These are phyloP conservation scores for Trichoderma hamatum DNA, from an alignment of 2,329 filamentous ascomycete genomes.

Conservation along the genomic window DNA sequence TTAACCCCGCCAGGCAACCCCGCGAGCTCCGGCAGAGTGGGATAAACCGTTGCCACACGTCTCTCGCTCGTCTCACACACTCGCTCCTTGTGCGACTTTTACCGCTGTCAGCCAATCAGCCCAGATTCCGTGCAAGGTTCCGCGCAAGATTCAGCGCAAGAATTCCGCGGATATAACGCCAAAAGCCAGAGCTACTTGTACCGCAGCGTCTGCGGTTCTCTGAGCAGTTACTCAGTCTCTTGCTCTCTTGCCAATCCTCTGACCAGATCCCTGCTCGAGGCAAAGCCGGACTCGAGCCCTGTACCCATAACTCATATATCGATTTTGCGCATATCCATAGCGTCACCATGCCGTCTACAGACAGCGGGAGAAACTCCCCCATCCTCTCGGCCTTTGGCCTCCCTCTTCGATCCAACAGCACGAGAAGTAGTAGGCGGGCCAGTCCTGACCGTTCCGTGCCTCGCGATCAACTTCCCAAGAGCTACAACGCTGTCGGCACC, in stretches of 20 bases:
- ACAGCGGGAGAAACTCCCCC: slow-evolving; percentile 31
- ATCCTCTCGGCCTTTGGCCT: slow-evolving; percentile 43
- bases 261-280: neutral
- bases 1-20: slow-evolving; percentile 20
- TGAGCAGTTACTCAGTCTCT: neutral
- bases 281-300: neutral
- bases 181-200: neutral
- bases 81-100: neutral
- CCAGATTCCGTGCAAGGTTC: too few relatives aligned
- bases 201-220: neutral
- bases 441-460: slow-evolving; percentile 28
- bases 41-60: slow-evolving; percentile 7
- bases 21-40: slow-evolving; percentile 19
- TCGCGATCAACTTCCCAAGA: slow-evolving; percentile 27
- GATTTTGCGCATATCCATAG: neutral
- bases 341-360: slow-evolving; percentile 35
- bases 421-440: slow-evolving; percentile 26
- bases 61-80: neutral
- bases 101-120: neutral
- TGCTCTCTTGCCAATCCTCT: neutral
- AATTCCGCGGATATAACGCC: neutral
- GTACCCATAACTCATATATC: neutral
- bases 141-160: too few relatives aligned
- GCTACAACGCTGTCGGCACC: slow-evolving; percentile 21
- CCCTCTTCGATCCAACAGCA: slow-evolving; percentile 36